Conservation (phyloP, 768 basidiomycete species). For the Gyrodon lividus region DNA sequence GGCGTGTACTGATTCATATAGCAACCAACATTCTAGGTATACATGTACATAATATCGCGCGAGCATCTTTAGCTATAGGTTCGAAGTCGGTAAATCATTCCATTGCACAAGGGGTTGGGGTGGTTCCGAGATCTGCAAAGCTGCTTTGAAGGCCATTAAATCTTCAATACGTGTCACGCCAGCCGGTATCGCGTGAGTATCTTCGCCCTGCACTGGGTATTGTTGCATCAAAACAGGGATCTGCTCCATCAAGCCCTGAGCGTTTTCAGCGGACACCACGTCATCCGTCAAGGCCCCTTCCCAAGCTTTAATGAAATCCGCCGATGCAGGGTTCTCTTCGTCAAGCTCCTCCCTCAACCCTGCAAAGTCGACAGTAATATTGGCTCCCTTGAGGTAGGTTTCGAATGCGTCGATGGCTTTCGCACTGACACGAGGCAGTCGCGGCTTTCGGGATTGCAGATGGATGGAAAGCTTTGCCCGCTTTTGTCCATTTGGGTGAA, state of each 20-base stretch:
- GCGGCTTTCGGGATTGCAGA: conserved; percentile 67
- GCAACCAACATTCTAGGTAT: no score
- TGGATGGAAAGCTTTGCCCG: conserved; percentile 88
- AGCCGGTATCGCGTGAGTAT: conserved; percentile 41
- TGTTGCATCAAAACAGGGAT: conserved; percentile 58
- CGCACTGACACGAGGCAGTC: conserved; percentile 57
- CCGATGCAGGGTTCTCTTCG: conserved; percentile 53
- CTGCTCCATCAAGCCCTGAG: conserved; percentile 45
- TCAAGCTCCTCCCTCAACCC: conserved; percentile 53
- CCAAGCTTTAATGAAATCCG: conserved; percentile 70
- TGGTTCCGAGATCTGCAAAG: conserved; percentile 51
- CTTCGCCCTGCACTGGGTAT: conserved; percentile 56
- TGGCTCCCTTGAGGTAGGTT: conserved; percentile 44
- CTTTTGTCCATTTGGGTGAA: conserved; percentile 65
- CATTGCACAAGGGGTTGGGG: conserved; percentile 71
- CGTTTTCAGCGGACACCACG: conserved; percentile 40
- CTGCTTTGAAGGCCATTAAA: conserved; percentile 60
- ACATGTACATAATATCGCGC: no score
- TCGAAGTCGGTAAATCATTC: conserved; percentile 67
- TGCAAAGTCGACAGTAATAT: conserved; percentile 48
- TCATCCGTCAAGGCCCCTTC: conserved; percentile 39
- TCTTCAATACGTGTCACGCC: conserved; percentile 66
- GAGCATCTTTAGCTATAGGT: conserved; percentile 42
- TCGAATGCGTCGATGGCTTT: conserved; percentile 66
- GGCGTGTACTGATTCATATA: no score